A percentile compares a stretch with the other conserved stretches of the same genome.
Conservation (phyloP, 75 land plant genomes). For the Pinus albicaulis region DNA sequence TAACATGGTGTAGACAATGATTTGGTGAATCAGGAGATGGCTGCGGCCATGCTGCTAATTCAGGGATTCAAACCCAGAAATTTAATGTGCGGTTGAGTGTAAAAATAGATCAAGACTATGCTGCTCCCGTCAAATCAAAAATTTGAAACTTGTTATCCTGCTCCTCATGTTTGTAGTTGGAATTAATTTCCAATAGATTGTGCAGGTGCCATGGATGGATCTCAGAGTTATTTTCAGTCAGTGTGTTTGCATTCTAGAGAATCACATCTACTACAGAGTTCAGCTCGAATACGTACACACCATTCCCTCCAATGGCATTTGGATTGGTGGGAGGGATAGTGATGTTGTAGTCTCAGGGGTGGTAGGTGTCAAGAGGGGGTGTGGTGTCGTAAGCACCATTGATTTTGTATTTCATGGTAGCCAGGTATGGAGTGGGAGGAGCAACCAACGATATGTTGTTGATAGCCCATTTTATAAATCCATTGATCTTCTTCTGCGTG, state of each 20-base stretch:
- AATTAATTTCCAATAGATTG: too few species aligned
- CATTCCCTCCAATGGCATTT: not conserved
- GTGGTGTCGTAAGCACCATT: not conserved
- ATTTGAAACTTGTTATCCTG: too few species aligned
- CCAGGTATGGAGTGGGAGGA: not conserved
- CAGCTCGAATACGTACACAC: not conserved
- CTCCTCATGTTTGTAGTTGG: too few species aligned
- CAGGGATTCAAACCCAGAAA: too few species aligned
- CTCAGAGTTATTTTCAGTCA: constrained; percentile 56
- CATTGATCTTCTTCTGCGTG: constrained; percentile 64
- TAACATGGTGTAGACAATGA: too few species aligned
- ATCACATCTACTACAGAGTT: too few species aligned
- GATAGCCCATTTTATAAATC: constrained; percentile 39
- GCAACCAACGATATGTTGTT: constrained; percentile 27
- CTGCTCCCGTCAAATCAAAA: too few species aligned
- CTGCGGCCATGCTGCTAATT: too few species aligned
- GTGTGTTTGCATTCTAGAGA: constrained; percentile 18
- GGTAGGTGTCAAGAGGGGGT: not conserved
- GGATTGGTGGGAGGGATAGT: not conserved
- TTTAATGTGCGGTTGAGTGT: too few species aligned
- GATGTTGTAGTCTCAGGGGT: not conserved
- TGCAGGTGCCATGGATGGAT: constrained; percentile 28
- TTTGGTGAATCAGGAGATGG: too few species aligned
- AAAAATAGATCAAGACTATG: too few species aligned
- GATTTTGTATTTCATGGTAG: not conserved